Evolutionary conservation across 257 asterid genomes (phyloP).

Genomic region (Nicotiana tabacum): DNA sequence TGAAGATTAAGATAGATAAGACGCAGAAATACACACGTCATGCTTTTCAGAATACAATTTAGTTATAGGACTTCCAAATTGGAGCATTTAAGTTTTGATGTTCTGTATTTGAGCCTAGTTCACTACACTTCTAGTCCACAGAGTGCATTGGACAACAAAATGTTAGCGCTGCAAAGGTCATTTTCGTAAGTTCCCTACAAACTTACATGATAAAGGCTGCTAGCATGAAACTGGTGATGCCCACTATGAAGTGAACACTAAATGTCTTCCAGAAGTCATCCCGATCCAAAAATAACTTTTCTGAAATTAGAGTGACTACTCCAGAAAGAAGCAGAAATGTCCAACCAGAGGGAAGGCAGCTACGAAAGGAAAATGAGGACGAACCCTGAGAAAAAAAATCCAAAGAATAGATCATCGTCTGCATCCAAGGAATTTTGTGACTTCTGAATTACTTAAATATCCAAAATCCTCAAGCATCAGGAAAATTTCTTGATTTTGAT

Average conservation of each 20-base stretch:
- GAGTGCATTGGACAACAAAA: neutral
- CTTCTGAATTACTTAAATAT: neutral
- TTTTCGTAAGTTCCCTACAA: neutral
- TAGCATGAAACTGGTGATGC: constrained; percentile 46
- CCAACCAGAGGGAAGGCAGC: constrained; percentile 83
- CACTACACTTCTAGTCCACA: neutral
- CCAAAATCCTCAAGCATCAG: neutral
- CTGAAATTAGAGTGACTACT: constrained; percentile 53
- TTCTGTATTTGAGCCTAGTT: neutral
- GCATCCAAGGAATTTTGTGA: neutral
- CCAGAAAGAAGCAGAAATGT: constrained; percentile 56
- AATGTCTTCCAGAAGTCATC: constrained; percentile 79
- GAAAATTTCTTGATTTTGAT: too few relatives aligned
- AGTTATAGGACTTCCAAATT: neutral
- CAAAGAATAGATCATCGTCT: neutral
- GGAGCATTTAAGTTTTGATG: neutral
- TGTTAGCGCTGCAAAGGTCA: neutral
- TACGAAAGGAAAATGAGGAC: constrained; percentile 60
- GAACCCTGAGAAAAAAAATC: constrained; percentile 45
- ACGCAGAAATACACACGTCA: neutral
- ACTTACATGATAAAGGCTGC: constrained; percentile 65
- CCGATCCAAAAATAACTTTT: constrained; percentile 53
- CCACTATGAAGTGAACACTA: constrained; percentile 60
- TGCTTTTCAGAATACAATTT: neutral
- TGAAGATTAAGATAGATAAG: constrained; percentile 20